Evolutionary conservation across 2,329 filamentous ascomycete genomes (phyloP), one percentile per base, ranked within the genome.

Genomic region (Aspergillus fructus): DNA sequence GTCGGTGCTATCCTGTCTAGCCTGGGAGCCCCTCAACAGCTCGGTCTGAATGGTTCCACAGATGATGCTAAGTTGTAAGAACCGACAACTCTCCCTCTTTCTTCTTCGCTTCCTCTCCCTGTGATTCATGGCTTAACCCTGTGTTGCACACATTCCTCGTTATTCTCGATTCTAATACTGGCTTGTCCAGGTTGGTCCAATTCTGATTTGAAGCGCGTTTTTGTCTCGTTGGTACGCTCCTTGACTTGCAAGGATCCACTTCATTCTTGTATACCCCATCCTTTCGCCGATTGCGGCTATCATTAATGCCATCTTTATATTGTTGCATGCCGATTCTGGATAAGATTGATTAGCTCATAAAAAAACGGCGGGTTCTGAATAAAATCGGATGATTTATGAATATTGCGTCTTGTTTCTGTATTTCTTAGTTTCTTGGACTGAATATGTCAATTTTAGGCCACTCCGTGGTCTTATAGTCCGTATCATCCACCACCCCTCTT

Each of bases 1-100:
- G 76, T 80, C 45, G 76, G 76, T 34, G 70, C 74, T 49, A 66
- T 78, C 42, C 69, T 77, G 21, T 76, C 74, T 49, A 73, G 66
- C 48, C 63, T 73, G 57, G 68, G 70, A 21, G 63, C 64, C 64
- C 24, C 62, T 11, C 37, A 41, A 27, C 49, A 41, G 19, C 62
- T 64, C 5, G 48, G 61, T n/a, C 41, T 67, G 52, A 68, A 62
- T 48, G 67, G 67, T 17, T 46, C 55, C 24, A 50, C 40, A 19
- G 64, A 70, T n/a, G 70, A 68, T 12, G 61, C 71, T 43, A 73
- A 72, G 67, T 61, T 73, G 69, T 73, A 72, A 72, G 62, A 33
- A 43, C 43, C 19, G 39, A 49, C 33, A 57, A 59, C n/a, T 55
- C 45, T 46, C 23, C 50, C 40, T 39, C 41, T 40, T 57, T 53